Percentiles rank a stretch among this genome's conserved stretches.
Evolutionary conservation across 208 protist genomes (phyloP).

Genomic region (Crithidia fasciculata): DNA sequence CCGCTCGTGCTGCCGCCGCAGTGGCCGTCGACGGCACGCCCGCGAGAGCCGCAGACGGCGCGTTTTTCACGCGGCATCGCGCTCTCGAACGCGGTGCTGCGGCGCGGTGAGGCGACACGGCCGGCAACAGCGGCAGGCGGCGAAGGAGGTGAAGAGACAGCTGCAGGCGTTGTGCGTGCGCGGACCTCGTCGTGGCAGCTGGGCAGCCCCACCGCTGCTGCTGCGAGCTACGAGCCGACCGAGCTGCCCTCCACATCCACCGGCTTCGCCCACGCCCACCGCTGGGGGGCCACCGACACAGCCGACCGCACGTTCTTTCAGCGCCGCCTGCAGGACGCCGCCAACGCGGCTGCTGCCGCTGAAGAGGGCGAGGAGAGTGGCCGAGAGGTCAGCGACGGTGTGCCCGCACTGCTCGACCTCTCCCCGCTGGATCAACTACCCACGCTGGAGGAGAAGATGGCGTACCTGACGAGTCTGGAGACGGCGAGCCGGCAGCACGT

Average conservation of each 20-base stretch:
- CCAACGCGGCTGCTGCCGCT: too few relatives aligned
- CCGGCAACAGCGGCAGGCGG: background rate
- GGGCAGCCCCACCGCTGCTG: background rate
- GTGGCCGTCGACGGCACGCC: conserved; percentile 43
- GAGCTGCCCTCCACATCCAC: conserved; percentile 16
- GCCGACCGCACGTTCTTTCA: conserved; percentile 29
- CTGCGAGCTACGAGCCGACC: conserved; percentile 12
- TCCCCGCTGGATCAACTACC: conserved; percentile 30
- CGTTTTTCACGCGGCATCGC: conserved; percentile 44
- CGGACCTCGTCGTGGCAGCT: background rate
- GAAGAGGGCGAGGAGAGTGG: background rate
- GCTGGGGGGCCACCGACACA: conserved; percentile 22
- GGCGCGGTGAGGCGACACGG: background rate
- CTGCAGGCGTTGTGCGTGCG: background rate
- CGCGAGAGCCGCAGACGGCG: conserved; percentile 36
- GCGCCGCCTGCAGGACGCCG: background rate
- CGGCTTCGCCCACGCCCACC: conserved; percentile 21
- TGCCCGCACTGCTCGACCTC: background rate
- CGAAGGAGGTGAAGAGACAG: background rate
- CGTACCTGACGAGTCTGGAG: conserved; percentile 53
- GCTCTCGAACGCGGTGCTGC: conserved; percentile 16
- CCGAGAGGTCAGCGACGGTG: too few relatives aligned
- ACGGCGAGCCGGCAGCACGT: conserved; percentile 51
- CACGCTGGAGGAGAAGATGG: conserved; percentile 19
- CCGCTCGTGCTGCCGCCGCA: conserved; percentile 53